Percentiles rank a stretch among this genome's conserved stretches.
These are phyloP conservation scores for Salvia rosmarinus DNA, from an alignment of 257 asterid genomes.

Conservation along the genomic window DNA sequence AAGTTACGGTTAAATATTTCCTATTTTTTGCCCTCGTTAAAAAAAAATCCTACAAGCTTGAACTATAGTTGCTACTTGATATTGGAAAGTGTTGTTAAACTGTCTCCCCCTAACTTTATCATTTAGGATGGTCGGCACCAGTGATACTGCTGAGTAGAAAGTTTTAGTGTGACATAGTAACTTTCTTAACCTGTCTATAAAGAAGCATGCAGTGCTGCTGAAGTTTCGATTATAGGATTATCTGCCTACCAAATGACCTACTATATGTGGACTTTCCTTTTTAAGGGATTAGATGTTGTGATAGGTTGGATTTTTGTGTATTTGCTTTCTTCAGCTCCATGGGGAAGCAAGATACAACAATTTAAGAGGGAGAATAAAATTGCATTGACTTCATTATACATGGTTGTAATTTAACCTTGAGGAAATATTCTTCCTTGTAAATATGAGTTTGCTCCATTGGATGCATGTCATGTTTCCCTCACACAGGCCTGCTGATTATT, in stretches of 20 bases:
- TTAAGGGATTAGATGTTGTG: not conserved
- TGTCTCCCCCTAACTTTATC: not conserved
- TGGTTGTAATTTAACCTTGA: conserved; percentile 1
- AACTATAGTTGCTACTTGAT: conserved; percentile 1
- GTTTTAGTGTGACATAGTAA: not conserved
- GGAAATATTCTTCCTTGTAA: not conserved
- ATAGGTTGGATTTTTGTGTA: not conserved
- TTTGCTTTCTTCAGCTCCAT: not conserved
- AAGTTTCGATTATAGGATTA: conserved; percentile 9
- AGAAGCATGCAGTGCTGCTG: not conserved
- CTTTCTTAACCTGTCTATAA: not conserved
- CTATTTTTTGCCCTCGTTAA: too few relatives aligned
- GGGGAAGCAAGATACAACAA: not conserved
- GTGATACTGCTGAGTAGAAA: not conserved
- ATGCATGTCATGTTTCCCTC: not conserved
- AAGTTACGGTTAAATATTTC: too few relatives aligned
- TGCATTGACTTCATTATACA: conserved; percentile 6
- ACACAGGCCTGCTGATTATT: conserved; percentile 19
- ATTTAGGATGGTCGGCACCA: not conserved
- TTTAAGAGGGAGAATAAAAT: not conserved
- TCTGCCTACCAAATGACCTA: not conserved
- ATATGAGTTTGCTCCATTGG: not conserved
- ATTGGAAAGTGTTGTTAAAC: not conserved
- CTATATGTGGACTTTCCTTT: not conserved
- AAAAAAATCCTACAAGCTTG: not conserved